A percentile compares a stretch with the other conserved stretches of the same genome.
phyloP scores from a whole-genome alignment of 2,329 filamentous ascomycete genomes.

The Metarhizium robertsii region DNA sequence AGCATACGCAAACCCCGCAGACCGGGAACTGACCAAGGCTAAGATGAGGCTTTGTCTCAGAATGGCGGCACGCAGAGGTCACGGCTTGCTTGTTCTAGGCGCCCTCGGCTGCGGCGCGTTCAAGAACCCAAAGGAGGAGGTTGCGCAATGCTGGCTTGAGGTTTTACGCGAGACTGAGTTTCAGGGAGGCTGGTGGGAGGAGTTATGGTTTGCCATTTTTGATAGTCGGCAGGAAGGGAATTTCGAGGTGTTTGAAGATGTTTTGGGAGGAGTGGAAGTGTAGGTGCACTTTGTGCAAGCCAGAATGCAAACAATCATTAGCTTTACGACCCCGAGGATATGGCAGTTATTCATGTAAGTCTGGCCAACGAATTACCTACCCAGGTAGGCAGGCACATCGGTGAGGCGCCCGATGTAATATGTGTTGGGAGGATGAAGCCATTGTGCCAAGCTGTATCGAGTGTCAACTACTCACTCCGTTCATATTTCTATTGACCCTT shows the following conservation, averaged over 20 bases:
- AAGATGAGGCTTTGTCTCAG: conserved; percentile 56
- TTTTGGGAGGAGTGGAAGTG: conserved; percentile 27
- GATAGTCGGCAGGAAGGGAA: conserved; percentile 37
- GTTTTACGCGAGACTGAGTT: conserved; percentile 55
- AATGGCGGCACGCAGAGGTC: conserved; percentile 45
- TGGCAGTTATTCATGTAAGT: no score
- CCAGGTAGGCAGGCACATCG: no score
- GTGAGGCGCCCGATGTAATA: no score
- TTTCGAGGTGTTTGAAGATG: conserved; percentile 37
- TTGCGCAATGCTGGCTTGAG: conserved; percentile 53
- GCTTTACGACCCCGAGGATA: no score
- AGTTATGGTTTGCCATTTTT: conserved; percentile 55
- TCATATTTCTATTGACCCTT: no score
- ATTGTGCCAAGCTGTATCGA: no score
- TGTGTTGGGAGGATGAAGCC: no score
- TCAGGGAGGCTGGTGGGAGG: conserved; percentile 49
- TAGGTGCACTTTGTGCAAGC: conserved; percentile 5
- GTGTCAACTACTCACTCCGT: no score
- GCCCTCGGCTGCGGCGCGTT: conserved; percentile 63
- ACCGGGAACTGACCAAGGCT: conserved; percentile 45
- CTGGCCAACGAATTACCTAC: no score
- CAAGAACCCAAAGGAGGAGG: conserved; percentile 48
- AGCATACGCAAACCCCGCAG: conserved; percentile 30
- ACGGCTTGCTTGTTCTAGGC: conserved; percentile 54
- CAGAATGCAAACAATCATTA: no score